A percentile compares a stretch with the other conserved stretches of the same genome.
Conservation (phyloP, 2,329 filamentous ascomycete genomes). For the Podosphaera fusca region DNA sequence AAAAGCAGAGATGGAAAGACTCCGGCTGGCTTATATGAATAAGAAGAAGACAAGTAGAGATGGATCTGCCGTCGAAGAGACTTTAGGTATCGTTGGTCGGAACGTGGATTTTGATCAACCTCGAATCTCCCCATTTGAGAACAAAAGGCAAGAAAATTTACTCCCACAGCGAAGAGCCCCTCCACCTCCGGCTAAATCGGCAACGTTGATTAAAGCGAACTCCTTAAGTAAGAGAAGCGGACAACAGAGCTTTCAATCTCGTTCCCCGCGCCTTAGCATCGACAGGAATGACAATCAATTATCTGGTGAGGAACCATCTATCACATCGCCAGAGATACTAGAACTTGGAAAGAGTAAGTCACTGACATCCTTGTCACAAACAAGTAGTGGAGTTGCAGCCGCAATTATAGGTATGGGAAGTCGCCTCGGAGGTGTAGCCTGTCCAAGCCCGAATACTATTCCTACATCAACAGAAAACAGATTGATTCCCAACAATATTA, state of each 20-base stretch:
- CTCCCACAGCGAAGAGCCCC: conserved; percentile 70
- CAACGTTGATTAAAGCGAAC: conserved; percentile 74
- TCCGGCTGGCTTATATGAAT: conserved; percentile 33
- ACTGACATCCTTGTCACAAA: conserved; percentile 19
- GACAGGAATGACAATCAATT: conserved; percentile 18
- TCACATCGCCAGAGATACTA: conserved; percentile 25
- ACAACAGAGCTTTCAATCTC: conserved; percentile 15
- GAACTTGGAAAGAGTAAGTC: conserved; percentile 26
- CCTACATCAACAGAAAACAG: conserved; percentile 7
- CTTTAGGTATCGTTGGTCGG: conserved; percentile 37
- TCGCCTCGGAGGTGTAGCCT: conserved; percentile 32
- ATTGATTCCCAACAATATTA: conserved; percentile 7
- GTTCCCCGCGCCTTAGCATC: conserved; percentile 10
- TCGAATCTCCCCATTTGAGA: conserved; percentile 69
- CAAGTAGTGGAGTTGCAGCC: conserved; percentile 39
- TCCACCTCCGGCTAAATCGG: conserved; percentile 65
- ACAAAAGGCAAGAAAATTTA: conserved; percentile 48
- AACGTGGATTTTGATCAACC: conserved; percentile 75
- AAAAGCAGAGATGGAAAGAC: conserved; percentile 31
- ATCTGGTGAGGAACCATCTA: conserved; percentile 18
- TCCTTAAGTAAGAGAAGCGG: conserved; percentile 54
- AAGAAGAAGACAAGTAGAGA: conserved; percentile 25
- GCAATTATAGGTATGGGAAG: conserved; percentile 43
- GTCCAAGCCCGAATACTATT: conserved; percentile 19
- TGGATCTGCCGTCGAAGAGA: conserved; percentile 18